Evolutionary conservation across 306 rosid genomes (phyloP).

Genomic region (Prosopis cineraria): DNA sequence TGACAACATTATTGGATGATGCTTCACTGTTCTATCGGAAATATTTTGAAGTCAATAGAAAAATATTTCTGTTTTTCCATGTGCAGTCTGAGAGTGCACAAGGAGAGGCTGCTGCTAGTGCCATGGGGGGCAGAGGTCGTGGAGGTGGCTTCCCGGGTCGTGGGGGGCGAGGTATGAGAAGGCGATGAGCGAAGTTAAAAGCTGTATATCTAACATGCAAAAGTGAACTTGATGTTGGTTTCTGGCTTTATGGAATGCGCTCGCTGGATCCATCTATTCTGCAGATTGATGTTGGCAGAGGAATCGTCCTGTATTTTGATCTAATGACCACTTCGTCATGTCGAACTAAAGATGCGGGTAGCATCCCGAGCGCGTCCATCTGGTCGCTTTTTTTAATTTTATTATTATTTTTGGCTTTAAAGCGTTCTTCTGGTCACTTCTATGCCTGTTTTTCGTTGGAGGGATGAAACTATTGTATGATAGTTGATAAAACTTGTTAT

Average conservation of each 20-base stretch:
- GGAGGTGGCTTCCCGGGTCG: slow-evolving; percentile 89
- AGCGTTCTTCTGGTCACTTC: slow-evolving; percentile 7
- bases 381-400: not conserved
- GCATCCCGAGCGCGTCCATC: slow-evolving; percentile 30
- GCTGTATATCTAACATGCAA: not conserved
- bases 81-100: slow-evolving; percentile 98
- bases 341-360: slow-evolving; percentile 29
- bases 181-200: slow-evolving; percentile 44
- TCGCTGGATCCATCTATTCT: slow-evolving; percentile 18
- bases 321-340: not conserved
- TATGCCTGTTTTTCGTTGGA: slow-evolving; percentile 5
- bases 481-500: slow-evolving; percentile 25
- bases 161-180: slow-evolving; percentile 95
- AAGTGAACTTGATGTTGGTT: slow-evolving; percentile 12
- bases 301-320: slow-evolving; percentile 36
- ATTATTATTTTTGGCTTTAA: not conserved
- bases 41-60: not conserved
- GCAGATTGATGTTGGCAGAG: slow-evolving; percentile 26
- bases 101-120: slow-evolving; percentile 97
- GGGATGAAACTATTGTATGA: slow-evolving; percentile 28
- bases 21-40: too few species aligned
- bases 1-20: not conserved
- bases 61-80: slow-evolving; percentile 16
- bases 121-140: slow-evolving; percentile 98
- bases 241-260: slow-evolving; percentile 11